Evolutionary conservation across 768 basidiomycete species (phyloP).

Genomic region (Mycena vitilis): DNA sequence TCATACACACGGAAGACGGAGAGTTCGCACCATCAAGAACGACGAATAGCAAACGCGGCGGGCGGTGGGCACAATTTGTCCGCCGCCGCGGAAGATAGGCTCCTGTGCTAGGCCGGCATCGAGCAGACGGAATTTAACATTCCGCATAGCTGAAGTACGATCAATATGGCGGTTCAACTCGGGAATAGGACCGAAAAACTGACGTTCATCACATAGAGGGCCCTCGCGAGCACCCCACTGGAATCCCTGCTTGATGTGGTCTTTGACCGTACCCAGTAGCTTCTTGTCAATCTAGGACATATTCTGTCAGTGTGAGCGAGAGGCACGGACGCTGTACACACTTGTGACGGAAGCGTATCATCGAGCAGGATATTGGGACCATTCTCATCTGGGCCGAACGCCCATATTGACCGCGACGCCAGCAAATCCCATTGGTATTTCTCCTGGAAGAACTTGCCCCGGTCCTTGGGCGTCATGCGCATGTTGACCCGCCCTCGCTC

Average conservation of each 20-base stretch:
- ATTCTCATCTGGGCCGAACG: constrained; percentile 96
- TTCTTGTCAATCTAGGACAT: constrained; percentile 88
- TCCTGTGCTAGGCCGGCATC: constrained; percentile 94
- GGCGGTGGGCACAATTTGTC: constrained; percentile 99
- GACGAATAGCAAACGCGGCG: constrained; percentile 99
- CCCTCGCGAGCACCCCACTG: constrained; percentile 99
- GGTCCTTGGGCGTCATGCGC: constrained; percentile 94
- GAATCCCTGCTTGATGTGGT: constrained; percentile 98
- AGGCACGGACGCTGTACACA: constrained; percentile 43
- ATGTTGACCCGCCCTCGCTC: constrained; percentile 94
- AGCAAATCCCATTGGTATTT: constrained; percentile 99
- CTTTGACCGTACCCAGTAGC: constrained; percentile 86
- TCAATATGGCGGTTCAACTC: constrained; percentile 3
- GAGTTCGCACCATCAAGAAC: constrained; percentile 88
- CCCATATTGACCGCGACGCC: constrained; percentile 98
- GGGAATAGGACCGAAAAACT: constrained; percentile 51
- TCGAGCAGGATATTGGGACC: constrained; percentile 95
- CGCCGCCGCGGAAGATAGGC: constrained; percentile 97
- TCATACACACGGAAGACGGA: constrained; percentile 19
- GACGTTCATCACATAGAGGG: constrained; percentile 97
- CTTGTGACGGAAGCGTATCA: constrained; percentile 95
- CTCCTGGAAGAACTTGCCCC: constrained; percentile 95
- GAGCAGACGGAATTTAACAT: constrained; percentile 96
- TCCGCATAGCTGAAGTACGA: constrained; percentile 84
- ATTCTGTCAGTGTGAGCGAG: constrained; percentile 13